These are phyloP conservation scores for Yamadazyma ubonensis DNA, from an alignment of 805 yeast genomes.

Conservation along the genomic window DNA sequence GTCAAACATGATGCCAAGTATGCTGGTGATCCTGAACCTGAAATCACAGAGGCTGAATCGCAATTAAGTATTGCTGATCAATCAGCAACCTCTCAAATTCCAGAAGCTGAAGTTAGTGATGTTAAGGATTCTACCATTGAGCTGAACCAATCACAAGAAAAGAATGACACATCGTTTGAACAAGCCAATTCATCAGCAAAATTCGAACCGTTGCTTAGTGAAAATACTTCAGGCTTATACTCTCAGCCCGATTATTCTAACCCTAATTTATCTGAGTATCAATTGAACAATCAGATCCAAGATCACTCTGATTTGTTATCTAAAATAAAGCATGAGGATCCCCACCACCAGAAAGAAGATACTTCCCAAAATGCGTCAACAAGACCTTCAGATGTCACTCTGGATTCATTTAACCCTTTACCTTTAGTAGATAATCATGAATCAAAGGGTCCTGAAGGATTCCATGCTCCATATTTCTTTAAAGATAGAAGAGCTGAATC, in stretches of 20 bases:
- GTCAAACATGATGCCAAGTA: slow-evolving; percentile 48
- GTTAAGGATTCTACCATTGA: too few relatives aligned
- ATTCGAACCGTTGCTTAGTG: slow-evolving; percentile 9
- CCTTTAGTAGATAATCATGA: slow-evolving; percentile 11
- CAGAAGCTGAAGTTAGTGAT: too few relatives aligned
- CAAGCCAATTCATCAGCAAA: slow-evolving; percentile 26
- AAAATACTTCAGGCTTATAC: slow-evolving; percentile 6
- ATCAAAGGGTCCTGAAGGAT: slow-evolving; percentile 19
- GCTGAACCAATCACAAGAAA: background rate
- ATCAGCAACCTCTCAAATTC: background rate
- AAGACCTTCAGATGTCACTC: background rate
- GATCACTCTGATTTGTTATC: slow-evolving; percentile 36
- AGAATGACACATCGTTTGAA: background rate
- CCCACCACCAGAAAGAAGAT: slow-evolving; percentile 18
- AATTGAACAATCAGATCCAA: slow-evolving; percentile 38
- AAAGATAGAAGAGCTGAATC: slow-evolving; percentile 25
- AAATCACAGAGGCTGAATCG: background rate
- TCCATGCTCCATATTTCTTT: slow-evolving; percentile 35
- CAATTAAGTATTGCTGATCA: background rate
- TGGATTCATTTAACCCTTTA: slow-evolving; percentile 7
- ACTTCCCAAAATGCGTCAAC: background rate
- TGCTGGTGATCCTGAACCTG: slow-evolving; percentile 4
- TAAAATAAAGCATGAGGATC: slow-evolving; percentile 37
- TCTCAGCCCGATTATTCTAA: slow-evolving; percentile 29
- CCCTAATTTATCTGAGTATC: slow-evolving; percentile 46